A percentile compares a stretch with the other conserved stretches of the same genome.
Evolutionary conservation across 208 protist genomes (phyloP).

Genomic region (Leishmania aethiopica): DNA sequence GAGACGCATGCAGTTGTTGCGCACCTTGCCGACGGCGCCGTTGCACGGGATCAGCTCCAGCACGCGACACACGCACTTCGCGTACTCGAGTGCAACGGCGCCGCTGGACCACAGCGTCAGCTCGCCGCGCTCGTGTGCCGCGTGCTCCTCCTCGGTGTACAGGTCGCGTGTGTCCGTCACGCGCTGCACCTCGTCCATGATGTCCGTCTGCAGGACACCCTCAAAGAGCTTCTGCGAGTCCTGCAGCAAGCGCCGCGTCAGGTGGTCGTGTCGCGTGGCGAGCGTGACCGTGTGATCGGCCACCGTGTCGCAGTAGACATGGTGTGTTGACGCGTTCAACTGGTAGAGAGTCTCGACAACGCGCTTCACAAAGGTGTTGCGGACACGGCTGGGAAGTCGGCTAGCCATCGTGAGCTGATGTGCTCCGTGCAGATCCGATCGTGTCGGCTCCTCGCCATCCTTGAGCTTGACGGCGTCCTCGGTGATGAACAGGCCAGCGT

Average conservation of each 20-base stretch:
- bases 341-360: slow-evolving; percentile 27
- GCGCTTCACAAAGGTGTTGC: slow-evolving; percentile 36
- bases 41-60: slow-evolving; percentile 77
- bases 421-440: slow-evolving; percentile 35
- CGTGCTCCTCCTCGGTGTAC: slow-evolving; percentile 56
- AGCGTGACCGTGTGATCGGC: slow-evolving; percentile 69
- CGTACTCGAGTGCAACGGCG: slow-evolving; percentile 75
- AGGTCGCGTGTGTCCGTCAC: slow-evolving; percentile 62
- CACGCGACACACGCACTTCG: slow-evolving; percentile 71
- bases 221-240: slow-evolving; percentile 54
- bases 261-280: slow-evolving; percentile 66
- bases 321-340: slow-evolving; percentile 20
- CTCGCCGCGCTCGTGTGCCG: slow-evolving; percentile 20
- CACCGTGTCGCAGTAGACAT: slow-evolving; percentile 46
- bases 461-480: slow-evolving; percentile 36
- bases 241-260: slow-evolving; percentile 37
- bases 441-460: slow-evolving; percentile 29
- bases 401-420: slow-evolving; percentile 55
- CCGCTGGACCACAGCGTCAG: slow-evolving; percentile 38
- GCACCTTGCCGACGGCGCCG: slow-evolving; percentile 64
- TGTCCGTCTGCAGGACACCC: slow-evolving; percentile 52
- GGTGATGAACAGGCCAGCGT: slow-evolving; percentile 62
- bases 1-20: slow-evolving; percentile 90
- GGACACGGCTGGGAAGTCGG: slow-evolving; percentile 48
- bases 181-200: slow-evolving; percentile 84